Base-by-base conservation (phyloP, 805 yeast species). In the Teunomyces atbi region DNA sequence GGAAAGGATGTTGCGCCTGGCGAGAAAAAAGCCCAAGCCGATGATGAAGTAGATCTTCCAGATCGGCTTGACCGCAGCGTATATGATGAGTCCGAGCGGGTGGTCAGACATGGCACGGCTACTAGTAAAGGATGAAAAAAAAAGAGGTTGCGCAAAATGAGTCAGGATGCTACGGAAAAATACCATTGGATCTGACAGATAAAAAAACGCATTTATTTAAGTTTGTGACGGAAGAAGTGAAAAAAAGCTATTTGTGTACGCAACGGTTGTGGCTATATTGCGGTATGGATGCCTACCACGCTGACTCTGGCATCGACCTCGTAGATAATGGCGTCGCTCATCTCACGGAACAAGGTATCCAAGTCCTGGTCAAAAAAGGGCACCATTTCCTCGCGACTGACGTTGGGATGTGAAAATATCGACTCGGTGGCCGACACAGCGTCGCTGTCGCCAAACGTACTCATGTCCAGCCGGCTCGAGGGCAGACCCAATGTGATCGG, bases 51-150 rank as follows among this genome's bases (percentile, higher is more conserved):
- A 86, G 53, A 89, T 86, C 64, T 89, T 89, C 65, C 88, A 75
- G 47, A 89, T 83, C n/a, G 96, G 96, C 69, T 88, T 89, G 46
- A 85, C 83, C 0, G 96, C 81, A 19, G 88, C 77, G 66, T 85
- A 89, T 5, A 89, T 84, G 30, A 88, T 81, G 33, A 75, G 73
- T 13, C 94, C 92, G 27, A 84, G 55, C 2, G 74, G 53, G 10
- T 56, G 60, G 19, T 29, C 40, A 26, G 50, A 34, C 45, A 40
- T 44, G 12, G 21, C n/a, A 35, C 33, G 33, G 33, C 33, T 30
- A 28, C 30, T 28, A 12, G 30, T 12, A 11, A 28, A n/a, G n/a
- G n/a, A n/a, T n/a, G n/a, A n/a, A 28, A 28, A 28, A 30, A 7
- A 30, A 15, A n/a, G n/a, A n/a, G n/a, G n/a, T n/a, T n/a, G n/a